A percentile compares a stretch with the other conserved stretches of the same genome.
These are phyloP conservation scores for Kwoniella dendrophila DNA, from an alignment of 768 basidiomycete species.

Conservation along the genomic window DNA sequence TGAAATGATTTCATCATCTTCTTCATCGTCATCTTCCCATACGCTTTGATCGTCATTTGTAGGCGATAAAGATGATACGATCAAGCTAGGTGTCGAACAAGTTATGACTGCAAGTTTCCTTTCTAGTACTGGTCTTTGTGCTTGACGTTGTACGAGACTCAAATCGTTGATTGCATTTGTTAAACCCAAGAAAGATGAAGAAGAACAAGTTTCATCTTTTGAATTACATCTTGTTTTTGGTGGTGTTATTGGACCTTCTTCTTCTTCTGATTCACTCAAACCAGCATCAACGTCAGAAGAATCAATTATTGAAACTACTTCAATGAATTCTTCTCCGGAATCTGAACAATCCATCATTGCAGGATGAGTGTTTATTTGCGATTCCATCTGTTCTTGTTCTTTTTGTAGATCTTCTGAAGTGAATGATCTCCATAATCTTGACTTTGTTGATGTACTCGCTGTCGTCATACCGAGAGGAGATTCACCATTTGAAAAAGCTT, in stretches of 20 bases:
- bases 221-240: conserved; percentile 11
- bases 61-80: not conserved
- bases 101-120: conserved; percentile 5
- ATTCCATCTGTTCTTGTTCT: not conserved
- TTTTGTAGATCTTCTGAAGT: conserved; percentile 33
- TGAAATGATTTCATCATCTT: conserved; percentile 11
- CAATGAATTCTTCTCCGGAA: conserved; percentile 15
- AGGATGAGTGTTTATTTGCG: conserved; percentile 24
- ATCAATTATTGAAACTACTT: no score
- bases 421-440: conserved; percentile 28
- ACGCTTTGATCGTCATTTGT: no score
- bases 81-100: not conserved
- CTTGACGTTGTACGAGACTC: no score
- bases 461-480: conserved; percentile 1
- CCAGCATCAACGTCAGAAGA: not conserved
- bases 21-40: conserved; percentile 17
- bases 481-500: conserved; percentile 41
- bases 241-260: conserved; percentile 21
- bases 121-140: conserved; percentile 9
- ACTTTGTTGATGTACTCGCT: conserved; percentile 25
- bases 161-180: not conserved
- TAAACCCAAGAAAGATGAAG: not conserved
- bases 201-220: no score
- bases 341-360: conserved; percentile 33
- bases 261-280: no score